phyloP scores from a whole-genome alignment of 2,329 filamentous ascomycete species.

The Alternaria arborescens region DNA sequence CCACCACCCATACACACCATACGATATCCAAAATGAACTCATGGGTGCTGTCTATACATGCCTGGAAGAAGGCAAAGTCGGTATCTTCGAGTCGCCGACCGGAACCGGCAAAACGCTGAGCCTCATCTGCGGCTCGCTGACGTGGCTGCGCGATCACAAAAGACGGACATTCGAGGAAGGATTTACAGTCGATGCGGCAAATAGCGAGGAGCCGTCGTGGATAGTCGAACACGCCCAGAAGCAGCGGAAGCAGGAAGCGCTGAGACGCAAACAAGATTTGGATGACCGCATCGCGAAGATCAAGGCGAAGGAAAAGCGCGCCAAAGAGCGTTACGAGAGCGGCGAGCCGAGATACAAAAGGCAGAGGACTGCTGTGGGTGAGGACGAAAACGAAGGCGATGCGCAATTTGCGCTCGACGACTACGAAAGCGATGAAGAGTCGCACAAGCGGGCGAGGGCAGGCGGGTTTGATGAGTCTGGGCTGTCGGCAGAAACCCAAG shows the following conservation, averaged over 20 bases:
- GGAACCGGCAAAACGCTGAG: slow-evolving; percentile 93
- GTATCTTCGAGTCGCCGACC: slow-evolving; percentile 93
- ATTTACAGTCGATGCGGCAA: slow-evolving; percentile 57
- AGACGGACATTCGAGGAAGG: slow-evolving; percentile 65
- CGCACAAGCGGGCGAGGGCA: slow-evolving; percentile 28
- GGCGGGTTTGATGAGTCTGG: slow-evolving; percentile 51
- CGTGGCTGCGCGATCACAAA: slow-evolving; percentile 89
- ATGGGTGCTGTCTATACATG: slow-evolving; percentile 85
- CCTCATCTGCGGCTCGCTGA: slow-evolving; percentile 86
- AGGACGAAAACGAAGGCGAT: slow-evolving; percentile 57
- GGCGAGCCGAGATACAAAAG: slow-evolving; percentile 61
- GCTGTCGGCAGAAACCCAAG: slow-evolving; percentile 77
- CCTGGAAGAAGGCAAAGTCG: slow-evolving; percentile 80
- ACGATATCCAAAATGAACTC: slow-evolving; percentile 86
- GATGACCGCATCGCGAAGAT: slow-evolving; percentile 74
- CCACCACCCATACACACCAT: slow-evolving; percentile 86
- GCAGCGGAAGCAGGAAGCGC: slow-evolving; percentile 72
- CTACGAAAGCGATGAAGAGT: slow-evolving; percentile 70
- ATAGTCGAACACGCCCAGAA: slow-evolving; percentile 78
- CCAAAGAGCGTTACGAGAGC: slow-evolving; percentile 60
- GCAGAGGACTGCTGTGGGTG: slow-evolving; percentile 30
- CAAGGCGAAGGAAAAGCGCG: slow-evolving; percentile 68
- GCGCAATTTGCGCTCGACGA: slow-evolving; percentile 79
- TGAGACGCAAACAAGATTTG: slow-evolving; percentile 73
- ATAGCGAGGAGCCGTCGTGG: slow-evolving; percentile 82